phyloP scores from a whole-genome alignment of 148 eudicot species.

The Nepenthes mirabilis region DNA sequence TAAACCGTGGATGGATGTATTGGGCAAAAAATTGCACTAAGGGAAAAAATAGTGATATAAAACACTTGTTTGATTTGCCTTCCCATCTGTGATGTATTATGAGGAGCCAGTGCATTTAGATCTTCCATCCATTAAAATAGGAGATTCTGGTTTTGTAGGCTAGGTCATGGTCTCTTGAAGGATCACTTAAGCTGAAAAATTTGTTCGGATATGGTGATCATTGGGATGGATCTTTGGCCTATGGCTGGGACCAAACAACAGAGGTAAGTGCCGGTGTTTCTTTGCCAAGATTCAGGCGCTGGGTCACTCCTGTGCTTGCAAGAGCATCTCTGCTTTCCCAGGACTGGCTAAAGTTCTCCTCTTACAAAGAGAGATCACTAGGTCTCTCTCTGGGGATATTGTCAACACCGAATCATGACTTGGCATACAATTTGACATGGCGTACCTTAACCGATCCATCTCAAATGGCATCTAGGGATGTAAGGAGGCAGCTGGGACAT shows the following conservation, averaged over 20 bases:
- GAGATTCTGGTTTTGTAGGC: conserved; percentile 42
- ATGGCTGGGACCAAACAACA: conserved; percentile 79
- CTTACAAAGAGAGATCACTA: conserved; percentile 62
- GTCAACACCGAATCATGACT: conserved; percentile 58
- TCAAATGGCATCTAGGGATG: conserved; percentile 64
- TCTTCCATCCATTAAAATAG: background rate
- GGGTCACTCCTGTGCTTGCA: conserved; percentile 54
- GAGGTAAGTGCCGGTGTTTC: conserved; percentile 75
- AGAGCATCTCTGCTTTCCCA: conserved; percentile 74
- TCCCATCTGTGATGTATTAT: conserved; percentile 7
- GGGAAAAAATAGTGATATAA: background rate
- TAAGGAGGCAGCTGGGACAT: conserved; percentile 95
- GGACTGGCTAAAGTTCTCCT: conserved; percentile 85
- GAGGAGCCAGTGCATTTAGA: background rate
- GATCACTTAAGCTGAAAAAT: conserved; percentile 69
- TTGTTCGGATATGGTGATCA: conserved; percentile 74
- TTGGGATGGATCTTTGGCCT: conserved; percentile 74
- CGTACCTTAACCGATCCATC: conserved; percentile 85
- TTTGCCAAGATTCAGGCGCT: conserved; percentile 48
- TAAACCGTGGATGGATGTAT: no score
- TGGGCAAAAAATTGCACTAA: no score
- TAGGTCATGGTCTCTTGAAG: conserved; percentile 77
- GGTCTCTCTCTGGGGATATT: conserved; percentile 72
- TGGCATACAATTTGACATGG: conserved; percentile 72
- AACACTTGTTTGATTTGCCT: background rate